Evolutionary conservation across 2,329 filamentous ascomycete genomes (phyloP).

Genomic region (Grosmannia clavigera): DNA sequence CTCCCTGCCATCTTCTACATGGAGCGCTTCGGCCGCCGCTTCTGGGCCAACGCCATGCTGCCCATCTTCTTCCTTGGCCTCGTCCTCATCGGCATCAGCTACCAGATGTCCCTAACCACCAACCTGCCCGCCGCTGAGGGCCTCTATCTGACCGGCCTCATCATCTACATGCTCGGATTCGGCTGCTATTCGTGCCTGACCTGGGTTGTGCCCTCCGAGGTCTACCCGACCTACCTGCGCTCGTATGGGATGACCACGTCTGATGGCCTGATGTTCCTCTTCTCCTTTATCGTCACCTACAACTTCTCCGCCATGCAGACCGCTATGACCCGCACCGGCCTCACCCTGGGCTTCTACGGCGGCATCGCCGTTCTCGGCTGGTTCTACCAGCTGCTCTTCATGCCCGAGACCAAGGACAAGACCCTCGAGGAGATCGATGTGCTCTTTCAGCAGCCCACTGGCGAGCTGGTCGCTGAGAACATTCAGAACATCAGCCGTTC

Average conservation of each 20-base stretch:
- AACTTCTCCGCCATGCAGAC: conserved; percentile 61
- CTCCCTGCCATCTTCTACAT: conserved; percentile 58
- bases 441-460: conserved; percentile 50
- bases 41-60: conserved; percentile 63
- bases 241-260: conserved; percentile 64
- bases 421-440: conserved; percentile 57
- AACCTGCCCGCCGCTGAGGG: conserved; percentile 39
- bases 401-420: conserved; percentile 56
- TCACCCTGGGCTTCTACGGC: conserved; percentile 60
- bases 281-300: conserved; percentile 62
- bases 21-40: conserved; percentile 59
- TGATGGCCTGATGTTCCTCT: conserved; percentile 55
- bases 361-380: conserved; percentile 59
- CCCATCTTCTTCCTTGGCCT: conserved; percentile 61
- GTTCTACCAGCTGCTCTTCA: conserved; percentile 62
- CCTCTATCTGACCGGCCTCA: conserved; percentile 53
- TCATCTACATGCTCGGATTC: conserved; percentile 58
- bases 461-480: conserved; percentile 50
- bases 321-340: conserved; percentile 52
- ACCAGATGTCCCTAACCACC: conserved; percentile 37
- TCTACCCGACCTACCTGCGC: conserved; percentile 60
- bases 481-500: neutral
- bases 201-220: conserved; percentile 54
- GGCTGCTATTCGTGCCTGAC: conserved; percentile 52
- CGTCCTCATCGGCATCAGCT: conserved; percentile 51